Evolutionary conservation across 176 grass and related monocot species (phyloP).

Genomic region (Tillandsia fasciculata): DNA sequence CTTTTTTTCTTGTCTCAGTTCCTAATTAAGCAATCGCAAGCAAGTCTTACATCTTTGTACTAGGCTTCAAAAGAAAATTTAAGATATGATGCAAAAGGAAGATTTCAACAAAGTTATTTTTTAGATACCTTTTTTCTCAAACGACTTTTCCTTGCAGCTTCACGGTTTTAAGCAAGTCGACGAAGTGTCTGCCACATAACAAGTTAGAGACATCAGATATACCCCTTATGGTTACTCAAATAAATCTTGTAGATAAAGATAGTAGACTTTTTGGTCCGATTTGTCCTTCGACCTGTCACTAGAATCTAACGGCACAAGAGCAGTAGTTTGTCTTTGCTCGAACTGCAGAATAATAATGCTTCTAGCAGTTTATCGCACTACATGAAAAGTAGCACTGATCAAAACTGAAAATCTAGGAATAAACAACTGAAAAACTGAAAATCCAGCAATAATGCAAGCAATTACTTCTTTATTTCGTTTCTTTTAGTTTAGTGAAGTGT

Average conservation of each 20-base stretch:
- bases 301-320: constrained; percentile 53
- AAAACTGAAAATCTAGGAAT: background rate
- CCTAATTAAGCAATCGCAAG: too few species aligned
- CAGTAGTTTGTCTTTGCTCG: constrained; percentile 42
- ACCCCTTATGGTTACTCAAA: background rate
- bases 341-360: constrained; percentile 29
- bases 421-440: constrained; percentile 7
- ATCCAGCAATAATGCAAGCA: background rate
- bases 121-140: constrained; percentile 89
- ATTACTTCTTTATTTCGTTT: too few species aligned
- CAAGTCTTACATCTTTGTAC: too few species aligned
- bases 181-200: constrained; percentile 47
- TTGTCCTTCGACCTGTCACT: constrained; percentile 90
- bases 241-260: background rate
- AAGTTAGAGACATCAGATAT: constrained; percentile 18
- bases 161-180: constrained; percentile 94
- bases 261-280: constrained; percentile 70
- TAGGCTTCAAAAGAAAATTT: background rate
- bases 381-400: background rate
- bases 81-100: background rate
- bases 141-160: constrained; percentile 94
- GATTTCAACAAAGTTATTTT: constrained; percentile 10
- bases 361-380: background rate
- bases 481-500: too few species aligned
- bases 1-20: too few species aligned